Evolutionary conservation across 495 filamentous ascomycete genomes (phyloP), one percentile per base, ranked within the genome.

Genomic region (Tuber magnatum): DNA sequence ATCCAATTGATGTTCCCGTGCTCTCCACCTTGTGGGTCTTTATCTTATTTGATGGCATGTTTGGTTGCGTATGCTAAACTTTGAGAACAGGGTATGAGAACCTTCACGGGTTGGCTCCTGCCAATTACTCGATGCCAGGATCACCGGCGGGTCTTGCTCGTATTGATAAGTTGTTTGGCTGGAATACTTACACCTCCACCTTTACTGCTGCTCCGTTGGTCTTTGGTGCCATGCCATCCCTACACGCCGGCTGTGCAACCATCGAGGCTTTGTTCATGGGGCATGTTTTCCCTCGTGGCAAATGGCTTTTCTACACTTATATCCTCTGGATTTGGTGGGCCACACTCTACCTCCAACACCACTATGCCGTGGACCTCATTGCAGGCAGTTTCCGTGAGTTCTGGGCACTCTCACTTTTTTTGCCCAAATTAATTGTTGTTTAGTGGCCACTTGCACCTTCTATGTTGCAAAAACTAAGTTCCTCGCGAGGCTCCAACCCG

Each of bases 281-380:
- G 82, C 90, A 95, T 81, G 89, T 92, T 80, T 98, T 98, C 86
- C 94, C 94, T 1, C 88, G 88, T 40, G 85, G 93, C 78, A 89
- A 90, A 76, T 89, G 90, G 56, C 79, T 94, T 40, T 95, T 94
- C 85, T 87, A 93, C 72, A 86, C 86, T 69, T 98, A 98, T 83
- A 91, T 90, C 14, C 86, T 92, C 75, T 98, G 94, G 94, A 91
- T 98, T 81, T 97, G 92, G 91, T 98, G 94, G 94, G 91, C 94
- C 24, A 98, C 94, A 74, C 96, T 98, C 92, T 83, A 98, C 82
- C 88, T 98, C 71, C 94, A 92, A 65, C 94, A 98, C 83, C 94
- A 98, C 84, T 98, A 98, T 82, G 94, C 94, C 71, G 92, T 98
- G 48, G 94, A 98, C 83, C 86, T 98, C 56, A 92, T 97, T 71